Evolutionary conservation across 208 protist species (phyloP).

Genomic region (Leishmania amazonensis): DNA sequence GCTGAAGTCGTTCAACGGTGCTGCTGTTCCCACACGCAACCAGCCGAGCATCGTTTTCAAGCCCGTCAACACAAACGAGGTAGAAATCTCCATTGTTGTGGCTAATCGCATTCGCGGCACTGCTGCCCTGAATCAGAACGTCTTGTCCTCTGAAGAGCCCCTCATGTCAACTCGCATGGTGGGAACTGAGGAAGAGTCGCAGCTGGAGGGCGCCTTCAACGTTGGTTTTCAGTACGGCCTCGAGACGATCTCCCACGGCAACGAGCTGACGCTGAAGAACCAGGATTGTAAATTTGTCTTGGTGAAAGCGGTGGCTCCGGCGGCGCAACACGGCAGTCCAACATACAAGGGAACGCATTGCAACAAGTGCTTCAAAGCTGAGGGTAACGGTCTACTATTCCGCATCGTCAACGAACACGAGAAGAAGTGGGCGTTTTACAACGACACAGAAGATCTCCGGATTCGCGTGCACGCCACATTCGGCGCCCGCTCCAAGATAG

Average conservation of each 20-base stretch:
- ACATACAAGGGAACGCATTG: conserved; percentile 62
- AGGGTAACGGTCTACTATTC: conserved; percentile 74
- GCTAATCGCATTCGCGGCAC: conserved; percentile 52
- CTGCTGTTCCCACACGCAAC: conserved; percentile 26
- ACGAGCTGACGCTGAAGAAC: conserved; percentile 53
- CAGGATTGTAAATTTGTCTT: conserved; percentile 48
- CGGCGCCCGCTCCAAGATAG: conserved; percentile 53
- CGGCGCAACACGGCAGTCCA: conserved; percentile 39
- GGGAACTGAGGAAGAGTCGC: conserved; percentile 45
- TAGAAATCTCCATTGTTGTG: conserved; percentile 46
- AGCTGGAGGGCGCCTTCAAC: conserved; percentile 56
- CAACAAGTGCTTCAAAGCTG: conserved; percentile 68
- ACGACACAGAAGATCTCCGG: conserved; percentile 67
- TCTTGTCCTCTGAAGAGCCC: conserved; percentile 44
- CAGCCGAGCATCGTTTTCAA: conserved; percentile 52
- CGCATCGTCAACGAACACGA: conserved; percentile 78
- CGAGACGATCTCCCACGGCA: conserved; percentile 29
- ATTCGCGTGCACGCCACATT: conserved; percentile 64
- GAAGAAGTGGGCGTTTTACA: conserved; percentile 81
- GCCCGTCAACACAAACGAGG: conserved; percentile 23
- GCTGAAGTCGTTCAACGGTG: conserved; percentile 57
- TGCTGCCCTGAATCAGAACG: conserved; percentile 45
- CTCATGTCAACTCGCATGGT: conserved; percentile 55
- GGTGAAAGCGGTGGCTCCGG: conserved; percentile 28
- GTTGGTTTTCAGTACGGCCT: conserved; percentile 68